phyloP scores from a whole-genome alignment of 345 rosid species.

The Eucalyptus sideroxylon region DNA sequence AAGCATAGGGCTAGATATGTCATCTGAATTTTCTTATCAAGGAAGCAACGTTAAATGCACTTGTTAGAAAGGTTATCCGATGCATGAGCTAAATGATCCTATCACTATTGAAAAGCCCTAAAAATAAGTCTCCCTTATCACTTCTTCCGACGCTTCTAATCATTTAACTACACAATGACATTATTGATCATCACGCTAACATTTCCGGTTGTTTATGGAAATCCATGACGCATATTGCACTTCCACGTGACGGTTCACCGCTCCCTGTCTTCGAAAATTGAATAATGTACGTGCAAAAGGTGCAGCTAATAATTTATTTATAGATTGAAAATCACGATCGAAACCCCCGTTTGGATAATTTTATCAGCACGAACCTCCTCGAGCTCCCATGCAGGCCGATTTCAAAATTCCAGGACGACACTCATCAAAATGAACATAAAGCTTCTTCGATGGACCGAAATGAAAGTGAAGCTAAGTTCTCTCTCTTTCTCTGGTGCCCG shows the following conservation, averaged over 20 bases:
- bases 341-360: neutral
- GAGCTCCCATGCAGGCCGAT: too few species aligned
- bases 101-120: neutral
- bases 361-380: fast-evolving
- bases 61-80: neutral
- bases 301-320: fast-evolving
- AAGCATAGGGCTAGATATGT: too few species aligned
- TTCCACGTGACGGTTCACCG: neutral
- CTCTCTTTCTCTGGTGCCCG: neutral
- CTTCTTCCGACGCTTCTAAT: neutral
- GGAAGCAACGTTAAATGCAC: fast-evolving
- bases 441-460: neutral
- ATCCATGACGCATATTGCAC: neutral
- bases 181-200: neutral
- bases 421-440: too few species aligned
- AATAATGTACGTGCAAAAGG: too few species aligned
- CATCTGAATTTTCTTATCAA: neutral
- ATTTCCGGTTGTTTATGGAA: fast-evolving
- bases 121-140: neutral
- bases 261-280: neutral
- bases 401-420: too few species aligned
- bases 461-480: neutral
- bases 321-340: fast-evolving
- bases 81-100: fast-evolving
- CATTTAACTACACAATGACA: neutral